A percentile compares a stretch with the other conserved stretches of the same genome.
Evolutionary conservation across 2,329 filamentous ascomycete species (phyloP).

Genomic region (Nectriaceae sp.): DNA sequence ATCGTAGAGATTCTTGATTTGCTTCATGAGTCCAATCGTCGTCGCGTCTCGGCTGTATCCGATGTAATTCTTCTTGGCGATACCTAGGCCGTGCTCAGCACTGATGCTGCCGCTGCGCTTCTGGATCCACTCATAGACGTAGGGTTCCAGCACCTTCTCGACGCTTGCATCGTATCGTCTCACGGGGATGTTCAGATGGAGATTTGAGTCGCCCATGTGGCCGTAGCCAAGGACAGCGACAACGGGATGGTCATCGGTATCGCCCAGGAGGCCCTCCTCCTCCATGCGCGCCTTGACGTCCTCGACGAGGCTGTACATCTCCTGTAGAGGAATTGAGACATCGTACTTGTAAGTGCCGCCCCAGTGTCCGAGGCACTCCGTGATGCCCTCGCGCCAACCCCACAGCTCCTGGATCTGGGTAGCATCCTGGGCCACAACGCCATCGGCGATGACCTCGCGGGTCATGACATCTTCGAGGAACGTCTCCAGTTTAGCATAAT

Average conservation of each 20-base stretch:
- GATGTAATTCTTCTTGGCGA: conserved; percentile 96
- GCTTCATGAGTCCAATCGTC: conserved; percentile 89
- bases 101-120: conserved; percentile 90
- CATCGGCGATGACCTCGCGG: conserved; percentile 82
- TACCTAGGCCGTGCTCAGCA: conserved; percentile 89
- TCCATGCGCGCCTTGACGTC: conserved; percentile 75
- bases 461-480: conserved; percentile 94
- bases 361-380: conserved; percentile 84
- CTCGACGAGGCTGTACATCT: conserved; percentile 88
- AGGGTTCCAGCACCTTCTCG: conserved; percentile 87
- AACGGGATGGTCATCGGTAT: conserved; percentile 75
- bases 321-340: conserved; percentile 84
- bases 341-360: conserved; percentile 99
- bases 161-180: conserved; percentile 83
- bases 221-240: conserved; percentile 94
- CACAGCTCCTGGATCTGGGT: conserved; percentile 85
- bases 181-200: conserved; percentile 89
- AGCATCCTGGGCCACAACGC: conserved; percentile 89
- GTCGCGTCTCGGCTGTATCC: conserved; percentile 88
- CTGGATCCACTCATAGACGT: conserved; percentile 95
- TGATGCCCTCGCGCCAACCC: conserved; percentile 91
- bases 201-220: conserved; percentile 96
- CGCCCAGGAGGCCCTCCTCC: conserved; percentile 74
- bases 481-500: conserved; percentile 83
- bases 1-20: conserved; percentile 92